Evolutionary conservation across 768 basidiomycete species (phyloP).

Genomic region (Lanmaoa rubissima): DNA sequence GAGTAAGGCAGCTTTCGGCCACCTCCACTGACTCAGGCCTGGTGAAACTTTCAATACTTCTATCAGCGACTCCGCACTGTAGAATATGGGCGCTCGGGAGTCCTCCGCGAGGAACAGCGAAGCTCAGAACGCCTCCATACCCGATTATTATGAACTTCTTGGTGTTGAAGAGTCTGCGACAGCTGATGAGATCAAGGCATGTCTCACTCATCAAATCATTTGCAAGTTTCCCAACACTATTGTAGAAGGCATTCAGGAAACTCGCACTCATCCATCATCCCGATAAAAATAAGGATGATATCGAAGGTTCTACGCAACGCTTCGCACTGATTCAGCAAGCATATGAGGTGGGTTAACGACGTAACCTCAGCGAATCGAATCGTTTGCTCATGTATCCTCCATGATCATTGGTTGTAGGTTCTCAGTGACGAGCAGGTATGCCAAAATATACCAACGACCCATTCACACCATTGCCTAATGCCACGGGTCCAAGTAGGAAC

Average conservation of each 20-base stretch:
- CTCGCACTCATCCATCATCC: constrained; percentile 85
- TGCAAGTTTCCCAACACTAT: constrained; percentile 4
- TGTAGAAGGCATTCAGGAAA: constrained; percentile 76
- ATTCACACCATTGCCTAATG: constrained; percentile 12
- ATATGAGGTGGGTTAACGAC: constrained; percentile 67
- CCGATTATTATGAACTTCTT: constrained; percentile 82
- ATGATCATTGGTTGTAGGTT: constrained; percentile 63
- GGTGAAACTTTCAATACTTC: neutral
- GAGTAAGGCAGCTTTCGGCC: neutral
- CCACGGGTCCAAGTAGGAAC: constrained; percentile 63
- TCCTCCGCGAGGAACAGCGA: constrained; percentile 45
- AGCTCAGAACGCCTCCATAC: constrained; percentile 25
- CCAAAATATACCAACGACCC: constrained; percentile 1
- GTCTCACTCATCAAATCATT: constrained; percentile 2
- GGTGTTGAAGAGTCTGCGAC: constrained; percentile 81
- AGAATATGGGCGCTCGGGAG: constrained; percentile 66
- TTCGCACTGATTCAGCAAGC: constrained; percentile 93
- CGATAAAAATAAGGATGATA: constrained; percentile 81
- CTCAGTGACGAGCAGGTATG: constrained; percentile 93
- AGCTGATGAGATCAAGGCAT: constrained; percentile 84
- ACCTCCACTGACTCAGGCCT: too few species aligned
- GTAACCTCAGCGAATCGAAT: neutral
- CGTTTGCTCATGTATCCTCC: neutral
- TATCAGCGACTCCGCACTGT: neutral
- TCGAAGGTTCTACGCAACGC: constrained; percentile 81